Conservation (phyloP, 2,329 filamentous ascomycete species). For the Phaeosphaeriaceae sp. region DNA sequence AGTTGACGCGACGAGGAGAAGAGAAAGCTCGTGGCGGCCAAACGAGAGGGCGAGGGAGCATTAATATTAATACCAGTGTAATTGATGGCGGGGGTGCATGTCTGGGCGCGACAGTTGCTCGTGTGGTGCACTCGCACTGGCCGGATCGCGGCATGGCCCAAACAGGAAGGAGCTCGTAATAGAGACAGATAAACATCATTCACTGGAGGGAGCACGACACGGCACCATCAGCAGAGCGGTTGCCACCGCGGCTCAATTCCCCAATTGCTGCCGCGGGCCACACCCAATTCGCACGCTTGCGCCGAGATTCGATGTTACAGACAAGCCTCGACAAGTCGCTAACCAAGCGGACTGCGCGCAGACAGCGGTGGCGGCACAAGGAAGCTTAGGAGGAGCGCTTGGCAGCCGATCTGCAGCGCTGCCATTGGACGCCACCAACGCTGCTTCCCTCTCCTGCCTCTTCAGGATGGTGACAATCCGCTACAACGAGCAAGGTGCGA, state of each 20-base stretch:
- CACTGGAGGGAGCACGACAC: conserved; percentile 17
- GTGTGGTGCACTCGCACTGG: conserved; percentile 15
- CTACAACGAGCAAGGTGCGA: neutral
- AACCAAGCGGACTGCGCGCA: conserved; percentile 13
- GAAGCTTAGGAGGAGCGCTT: conserved; percentile 6
- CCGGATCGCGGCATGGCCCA: conserved; percentile 11
- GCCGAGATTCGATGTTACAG: conserved; percentile 16
- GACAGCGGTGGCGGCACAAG: conserved; percentile 6
- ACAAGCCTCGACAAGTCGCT: conserved; percentile 25
- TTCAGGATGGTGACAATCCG: neutral
- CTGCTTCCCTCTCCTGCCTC: conserved; percentile 2
- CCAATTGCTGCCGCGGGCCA: conserved; percentile 12
- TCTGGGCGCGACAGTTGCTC: conserved; percentile 17
- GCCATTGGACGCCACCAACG: conserved; percentile 8
- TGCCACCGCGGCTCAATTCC: conserved; percentile 27
- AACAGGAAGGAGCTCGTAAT: conserved; percentile 27
- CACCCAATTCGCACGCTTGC: conserved; percentile 12
- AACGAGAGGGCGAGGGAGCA: conserved; percentile 7
- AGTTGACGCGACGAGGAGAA: conserved; percentile 20
- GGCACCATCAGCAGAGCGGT: conserved; percentile 24
- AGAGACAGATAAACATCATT: conserved; percentile 14
- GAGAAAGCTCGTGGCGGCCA: conserved; percentile 14
- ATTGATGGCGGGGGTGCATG: conserved; percentile 8
- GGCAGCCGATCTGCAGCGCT: neutral
- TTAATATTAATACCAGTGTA: conserved; percentile 8